Evolutionary conservation across 768 basidiomycete species (phyloP).

Genomic region (Nidularia sp.): DNA sequence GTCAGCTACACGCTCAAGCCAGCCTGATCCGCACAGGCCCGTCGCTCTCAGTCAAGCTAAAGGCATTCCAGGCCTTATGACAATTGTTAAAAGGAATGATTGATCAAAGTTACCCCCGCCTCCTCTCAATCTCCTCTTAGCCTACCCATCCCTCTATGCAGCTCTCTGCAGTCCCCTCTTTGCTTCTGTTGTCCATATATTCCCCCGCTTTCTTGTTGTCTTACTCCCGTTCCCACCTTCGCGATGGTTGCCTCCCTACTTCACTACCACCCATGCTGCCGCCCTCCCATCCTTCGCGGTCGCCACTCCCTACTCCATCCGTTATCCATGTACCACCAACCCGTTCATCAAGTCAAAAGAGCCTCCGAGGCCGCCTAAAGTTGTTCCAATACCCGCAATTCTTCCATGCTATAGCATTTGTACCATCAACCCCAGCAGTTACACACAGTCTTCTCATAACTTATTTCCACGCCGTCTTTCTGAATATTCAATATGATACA

Average conservation of each 20-base stretch:
- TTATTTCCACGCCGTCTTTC: no score
- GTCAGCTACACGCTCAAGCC: slow-evolving; percentile 46
- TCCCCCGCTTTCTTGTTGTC: no score
- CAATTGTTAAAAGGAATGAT: slow-evolving; percentile 46
- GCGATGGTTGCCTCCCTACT: no score
- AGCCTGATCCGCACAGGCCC: slow-evolving; percentile 55
- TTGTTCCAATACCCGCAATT: no score
- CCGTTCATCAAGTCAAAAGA: no score
- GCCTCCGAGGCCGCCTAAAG: no score
- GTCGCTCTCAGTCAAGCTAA: slow-evolving; percentile 58
- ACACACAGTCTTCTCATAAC: no score
- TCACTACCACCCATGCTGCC: background rate
- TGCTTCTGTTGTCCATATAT: background rate
- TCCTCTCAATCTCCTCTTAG: background rate
- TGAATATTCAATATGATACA: no score
- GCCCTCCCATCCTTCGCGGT: background rate
- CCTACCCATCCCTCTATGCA: background rate
- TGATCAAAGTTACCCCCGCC: slow-evolving; percentile 7
- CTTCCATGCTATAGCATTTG: no score
- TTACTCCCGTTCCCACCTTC: no score
- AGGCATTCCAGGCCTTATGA: slow-evolving; percentile 74
- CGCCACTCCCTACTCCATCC: background rate
- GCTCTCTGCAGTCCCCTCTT: background rate
- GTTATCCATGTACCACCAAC: no score
- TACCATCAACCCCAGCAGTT: no score